Conservation (phyloP, 768 basidiomycete genomes). For the Mycena vulgaris region DNA sequence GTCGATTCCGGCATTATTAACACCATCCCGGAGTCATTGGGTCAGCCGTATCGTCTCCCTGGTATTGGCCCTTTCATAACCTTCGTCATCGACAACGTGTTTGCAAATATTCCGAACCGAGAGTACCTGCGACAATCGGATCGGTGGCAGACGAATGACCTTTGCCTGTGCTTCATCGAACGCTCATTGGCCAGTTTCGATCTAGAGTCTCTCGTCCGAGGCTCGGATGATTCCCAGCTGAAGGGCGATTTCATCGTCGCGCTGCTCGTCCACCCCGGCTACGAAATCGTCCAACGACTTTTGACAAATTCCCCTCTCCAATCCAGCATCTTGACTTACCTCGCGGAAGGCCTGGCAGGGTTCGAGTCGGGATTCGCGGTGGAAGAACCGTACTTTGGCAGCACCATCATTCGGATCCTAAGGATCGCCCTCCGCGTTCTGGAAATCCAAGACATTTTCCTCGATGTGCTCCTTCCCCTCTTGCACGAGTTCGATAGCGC, state of each 20-base stretch:
- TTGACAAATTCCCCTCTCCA: conserved; percentile 83
- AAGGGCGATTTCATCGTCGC: conserved; percentile 70
- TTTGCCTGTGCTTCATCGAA: conserved; percentile 89
- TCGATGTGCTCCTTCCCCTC: conserved; percentile 88
- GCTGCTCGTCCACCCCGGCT: conserved; percentile 86
- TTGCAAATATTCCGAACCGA: conserved; percentile 80
- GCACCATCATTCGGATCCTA: conserved; percentile 84
- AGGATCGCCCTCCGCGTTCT: conserved; percentile 86
- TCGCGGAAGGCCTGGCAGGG: conserved; percentile 85
- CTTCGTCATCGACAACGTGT: conserved; percentile 94
- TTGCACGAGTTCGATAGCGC: conserved; percentile 76
- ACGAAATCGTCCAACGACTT: conserved; percentile 86
- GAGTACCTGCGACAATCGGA: conserved; percentile 85
- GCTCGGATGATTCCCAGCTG: conserved; percentile 66
- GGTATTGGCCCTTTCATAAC: conserved; percentile 86
- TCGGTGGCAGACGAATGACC: conserved; percentile 89
- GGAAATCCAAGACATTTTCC: conserved; percentile 90
- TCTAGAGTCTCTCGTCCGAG: conserved; percentile 77
- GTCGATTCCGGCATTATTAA: conserved; percentile 73
- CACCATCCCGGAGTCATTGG: conserved; percentile 86
- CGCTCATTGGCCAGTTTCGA: conserved; percentile 87
- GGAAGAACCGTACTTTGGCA: conserved; percentile 79
- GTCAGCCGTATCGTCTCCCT: conserved; percentile 84
- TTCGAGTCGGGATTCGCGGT: conserved; percentile 80
- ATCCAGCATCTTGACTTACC: conserved; percentile 79